Evolutionary conservation across 768 basidiomycete species (phyloP).

Genomic region (Phaffia tasmanica): DNA sequence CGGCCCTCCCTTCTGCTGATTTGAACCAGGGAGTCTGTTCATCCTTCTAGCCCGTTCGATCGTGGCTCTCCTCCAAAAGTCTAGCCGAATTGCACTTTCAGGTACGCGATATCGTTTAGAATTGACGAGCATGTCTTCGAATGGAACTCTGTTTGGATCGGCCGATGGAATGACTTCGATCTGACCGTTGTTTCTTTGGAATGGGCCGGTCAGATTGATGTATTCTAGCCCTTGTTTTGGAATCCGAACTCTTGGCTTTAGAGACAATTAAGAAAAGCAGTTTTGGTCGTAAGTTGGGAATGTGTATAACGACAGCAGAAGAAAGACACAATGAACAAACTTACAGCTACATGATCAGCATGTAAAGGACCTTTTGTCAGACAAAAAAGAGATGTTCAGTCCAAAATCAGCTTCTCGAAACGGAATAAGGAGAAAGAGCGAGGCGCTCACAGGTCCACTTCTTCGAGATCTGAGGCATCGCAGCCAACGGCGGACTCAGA

Average conservation of each 20-base stretch:
- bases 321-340: too few species aligned
- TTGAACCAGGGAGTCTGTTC: too few species aligned
- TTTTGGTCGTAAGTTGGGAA: too few species aligned
- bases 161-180: slow-evolving; percentile 21
- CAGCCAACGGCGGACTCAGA: slow-evolving; percentile 73
- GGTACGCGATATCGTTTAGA: slow-evolving; percentile 23
- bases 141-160: slow-evolving; percentile 6
- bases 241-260: slow-evolving; percentile 10
- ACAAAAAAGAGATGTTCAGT: too few species aligned
- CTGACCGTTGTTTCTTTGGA: slow-evolving; percentile 19
- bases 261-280: neutral
- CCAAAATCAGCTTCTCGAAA: too few species aligned
- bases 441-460: slow-evolving; percentile 79
- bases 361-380: too few species aligned
- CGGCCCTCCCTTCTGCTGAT: too few species aligned
- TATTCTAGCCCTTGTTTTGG: slow-evolving; percentile 13
- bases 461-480: slow-evolving; percentile 72
- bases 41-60: too few species aligned
- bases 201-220: slow-evolving; percentile 7
- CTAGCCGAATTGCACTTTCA: slow-evolving; percentile 8
- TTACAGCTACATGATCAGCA: too few species aligned
- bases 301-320: too few species aligned
- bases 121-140: slow-evolving; percentile 17
- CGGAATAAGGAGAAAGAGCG: too few species aligned
- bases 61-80: slow-evolving; percentile 1